Conservation (phyloP, 257 asterid species). For the Solanum chaucha region DNA sequence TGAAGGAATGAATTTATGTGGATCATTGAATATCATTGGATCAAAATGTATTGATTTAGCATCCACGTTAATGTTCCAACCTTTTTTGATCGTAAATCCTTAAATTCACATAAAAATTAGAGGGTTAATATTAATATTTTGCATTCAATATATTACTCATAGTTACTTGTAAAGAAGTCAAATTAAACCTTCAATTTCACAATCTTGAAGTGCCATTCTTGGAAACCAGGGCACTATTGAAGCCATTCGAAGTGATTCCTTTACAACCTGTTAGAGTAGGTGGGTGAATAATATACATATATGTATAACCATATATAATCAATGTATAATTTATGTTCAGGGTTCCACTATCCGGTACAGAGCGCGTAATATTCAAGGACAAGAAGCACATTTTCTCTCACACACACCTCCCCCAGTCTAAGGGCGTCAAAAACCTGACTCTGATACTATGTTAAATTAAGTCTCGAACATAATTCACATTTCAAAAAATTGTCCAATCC, state of each 20-base stretch:
- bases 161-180: background rate
- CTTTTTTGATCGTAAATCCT: background rate
- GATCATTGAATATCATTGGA: background rate
- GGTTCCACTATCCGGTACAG: no score
- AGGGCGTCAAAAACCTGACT: background rate
- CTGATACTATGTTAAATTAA: no score
- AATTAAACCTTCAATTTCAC: background rate
- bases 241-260: slow-evolving; percentile 1
- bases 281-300: background rate
- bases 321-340: background rate
- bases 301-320: background rate
- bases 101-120: background rate
- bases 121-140: background rate
- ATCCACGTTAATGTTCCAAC: slow-evolving; percentile 1
- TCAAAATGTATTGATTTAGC: slow-evolving; percentile 6
- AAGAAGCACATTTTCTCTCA: background rate
- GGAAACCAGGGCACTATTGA: background rate
- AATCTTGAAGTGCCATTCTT: slow-evolving; percentile 1
- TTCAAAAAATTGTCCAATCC: no score
- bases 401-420: background rate
- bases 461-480: no score
- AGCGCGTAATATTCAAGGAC: background rate
- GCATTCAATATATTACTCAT: background rate
- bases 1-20: background rate
- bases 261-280: background rate